Percentiles rank a stretch among this genome's conserved stretches.
phyloP scores from a whole-genome alignment of 1,139 yeast genomes.

The Saccharomyces hybrid region DNA sequence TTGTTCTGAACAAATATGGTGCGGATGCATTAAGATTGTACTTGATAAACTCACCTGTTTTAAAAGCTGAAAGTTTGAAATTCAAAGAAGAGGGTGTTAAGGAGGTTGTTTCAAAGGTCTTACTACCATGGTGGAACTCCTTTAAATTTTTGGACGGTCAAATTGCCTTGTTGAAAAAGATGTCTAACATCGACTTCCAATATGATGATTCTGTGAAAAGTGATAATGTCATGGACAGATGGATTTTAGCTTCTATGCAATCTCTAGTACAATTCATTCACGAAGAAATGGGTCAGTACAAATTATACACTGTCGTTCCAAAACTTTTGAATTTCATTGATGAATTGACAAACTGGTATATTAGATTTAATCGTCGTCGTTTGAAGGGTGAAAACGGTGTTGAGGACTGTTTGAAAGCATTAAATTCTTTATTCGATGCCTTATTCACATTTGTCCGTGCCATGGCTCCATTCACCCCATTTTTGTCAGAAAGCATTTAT shows the following conservation, averaged over 20 bases:
- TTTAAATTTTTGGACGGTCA: slow-evolving; percentile 95
- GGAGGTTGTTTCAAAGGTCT: slow-evolving; percentile 91
- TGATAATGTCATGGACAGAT: slow-evolving; percentile 90
- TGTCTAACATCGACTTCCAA: slow-evolving; percentile 60
- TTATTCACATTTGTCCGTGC: slow-evolving; percentile 83
- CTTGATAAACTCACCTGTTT: slow-evolving; percentile 92
- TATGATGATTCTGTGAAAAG: slow-evolving; percentile 60
- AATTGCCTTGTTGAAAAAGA: slow-evolving; percentile 74
- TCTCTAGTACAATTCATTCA: slow-evolving; percentile 81
- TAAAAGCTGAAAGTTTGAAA: slow-evolving; percentile 92
- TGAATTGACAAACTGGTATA: slow-evolving; percentile 97
- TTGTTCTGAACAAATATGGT: slow-evolving; percentile 81
- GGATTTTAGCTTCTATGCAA: slow-evolving; percentile 94
- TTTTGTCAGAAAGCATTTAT: slow-evolving; percentile 84
- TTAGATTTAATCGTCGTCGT: slow-evolving; percentile 96
- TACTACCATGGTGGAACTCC: slow-evolving; percentile 98
- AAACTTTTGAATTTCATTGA: slow-evolving; percentile 81
- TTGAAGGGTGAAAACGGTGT: slow-evolving; percentile 88
- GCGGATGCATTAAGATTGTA: slow-evolving; percentile 96
- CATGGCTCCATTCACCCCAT: slow-evolving; percentile 99
- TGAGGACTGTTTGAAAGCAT: slow-evolving; percentile 76
- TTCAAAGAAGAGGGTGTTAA: slow-evolving; percentile 98
- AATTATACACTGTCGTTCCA: slow-evolving; percentile 94
- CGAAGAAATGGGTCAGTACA: slow-evolving; percentile 80
- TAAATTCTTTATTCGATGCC: slow-evolving; percentile 87